Evolutionary conservation across 176 grass and related monocot species (phyloP).

Genomic region (Chloris gayana): DNA sequence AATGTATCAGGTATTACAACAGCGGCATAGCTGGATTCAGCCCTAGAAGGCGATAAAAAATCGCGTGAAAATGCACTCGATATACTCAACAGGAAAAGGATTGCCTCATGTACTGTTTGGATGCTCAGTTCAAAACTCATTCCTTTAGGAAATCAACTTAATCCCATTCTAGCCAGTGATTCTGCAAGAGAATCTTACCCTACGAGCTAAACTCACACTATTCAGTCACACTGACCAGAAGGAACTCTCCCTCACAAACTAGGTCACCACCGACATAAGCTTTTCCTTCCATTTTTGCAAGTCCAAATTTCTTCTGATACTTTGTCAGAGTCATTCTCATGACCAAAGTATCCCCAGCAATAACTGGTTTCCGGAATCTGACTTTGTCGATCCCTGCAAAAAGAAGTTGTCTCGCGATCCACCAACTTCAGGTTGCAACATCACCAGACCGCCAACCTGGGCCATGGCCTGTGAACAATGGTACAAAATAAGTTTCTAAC

Average conservation of each 20-base stretch:
- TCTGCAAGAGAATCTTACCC: neutral
- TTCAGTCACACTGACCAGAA: conserved; percentile 64
- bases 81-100: conserved; percentile 1
- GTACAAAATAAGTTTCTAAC: conserved; percentile 5
- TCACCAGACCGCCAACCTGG: conserved; percentile 88
- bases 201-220: conserved; percentile 6
- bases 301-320: conserved; percentile 85
- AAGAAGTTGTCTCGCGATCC: conserved; percentile 95
- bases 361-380: conserved; percentile 90
- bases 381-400: conserved; percentile 90
- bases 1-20: conserved; percentile 13
- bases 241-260: conserved; percentile 91
- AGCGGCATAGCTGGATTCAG: neutral
- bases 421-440: conserved; percentile 92
- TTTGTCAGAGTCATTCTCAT: conserved; percentile 98
- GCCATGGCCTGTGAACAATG: conserved; percentile 79
- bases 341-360: conserved; percentile 90
- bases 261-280: conserved; percentile 87
- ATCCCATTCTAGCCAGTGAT: neutral
- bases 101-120: neutral
- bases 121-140: conserved; percentile 11
- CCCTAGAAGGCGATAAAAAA: neutral
- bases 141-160: conserved; percentile 8
- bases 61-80: neutral
- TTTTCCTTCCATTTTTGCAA: conserved; percentile 98